Evolutionary conservation across 1,284 basidiomycete genomes (phyloP).

Genomic region (Rhodotorula sp.): DNA sequence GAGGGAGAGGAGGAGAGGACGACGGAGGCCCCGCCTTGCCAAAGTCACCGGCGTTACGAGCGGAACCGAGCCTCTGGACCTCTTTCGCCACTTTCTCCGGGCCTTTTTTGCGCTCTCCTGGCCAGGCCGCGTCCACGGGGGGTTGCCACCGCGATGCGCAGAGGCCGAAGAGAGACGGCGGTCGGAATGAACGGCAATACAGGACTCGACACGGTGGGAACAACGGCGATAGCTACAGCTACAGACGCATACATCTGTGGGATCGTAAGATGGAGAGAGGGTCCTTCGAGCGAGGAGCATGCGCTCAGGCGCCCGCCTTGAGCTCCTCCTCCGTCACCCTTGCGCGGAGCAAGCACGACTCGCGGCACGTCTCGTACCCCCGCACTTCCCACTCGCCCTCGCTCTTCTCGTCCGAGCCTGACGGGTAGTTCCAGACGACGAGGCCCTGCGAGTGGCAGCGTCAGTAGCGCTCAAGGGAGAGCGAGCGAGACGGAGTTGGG

Average conservation of each 20-base stretch:
- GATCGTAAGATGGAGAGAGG: background rate
- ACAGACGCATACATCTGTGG: background rate
- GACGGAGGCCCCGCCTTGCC: too few species aligned
- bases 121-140: too few species aligned
- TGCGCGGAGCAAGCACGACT: constrained; percentile 22
- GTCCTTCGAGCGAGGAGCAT: background rate
- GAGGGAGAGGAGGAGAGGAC: too few species aligned
- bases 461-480: background rate
- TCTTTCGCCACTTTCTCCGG: too few species aligned
- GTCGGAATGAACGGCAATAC: background rate
- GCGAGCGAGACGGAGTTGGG: too few species aligned
- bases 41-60: too few species aligned
- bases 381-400: constrained; percentile 36
- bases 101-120: too few species aligned
- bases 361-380: constrained; percentile 25
- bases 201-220: too few species aligned
- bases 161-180: too few species aligned
- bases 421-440: constrained; percentile 38
- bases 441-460: constrained; percentile 16
- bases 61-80: too few species aligned
- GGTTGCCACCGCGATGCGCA: too few species aligned
- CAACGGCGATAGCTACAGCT: background rate
- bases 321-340: constrained; percentile 18
- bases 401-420: constrained; percentile 17
- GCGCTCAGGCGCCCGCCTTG: background rate